A percentile compares a stretch with the other conserved stretches of the same genome.
Conservation (phyloP, 2,329 filamentous ascomycete genomes). For the Clarireedia hainanense region DNA sequence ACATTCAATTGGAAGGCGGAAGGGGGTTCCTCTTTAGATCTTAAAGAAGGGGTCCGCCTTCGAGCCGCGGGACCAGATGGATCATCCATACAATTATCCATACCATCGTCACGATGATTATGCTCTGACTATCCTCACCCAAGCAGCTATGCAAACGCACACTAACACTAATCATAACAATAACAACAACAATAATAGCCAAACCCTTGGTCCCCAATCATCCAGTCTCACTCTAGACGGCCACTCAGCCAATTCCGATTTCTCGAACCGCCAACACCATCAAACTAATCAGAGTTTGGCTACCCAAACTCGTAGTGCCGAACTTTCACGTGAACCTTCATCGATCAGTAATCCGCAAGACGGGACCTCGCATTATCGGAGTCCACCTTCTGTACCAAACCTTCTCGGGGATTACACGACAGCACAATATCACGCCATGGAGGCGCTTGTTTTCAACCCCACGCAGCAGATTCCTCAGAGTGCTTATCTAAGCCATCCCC, state of each 20-base stretch:
- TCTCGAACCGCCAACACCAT: not conserved
- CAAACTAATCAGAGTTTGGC: not conserved
- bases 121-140: conserved; percentile 22
- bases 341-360: conserved; percentile 13
- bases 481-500: conserved; percentile 15
- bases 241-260: not conserved
- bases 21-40: not conserved
- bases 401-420: conserved; percentile 5
- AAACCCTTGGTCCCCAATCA: not conserved
- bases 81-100: conserved; percentile 9
- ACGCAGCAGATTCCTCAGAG: conserved; percentile 1
- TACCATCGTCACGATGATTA: conserved; percentile 18
- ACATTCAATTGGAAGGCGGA: not conserved
- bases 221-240: not conserved
- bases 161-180: not conserved
- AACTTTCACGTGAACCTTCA: not conserved
- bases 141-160: conserved; percentile 20
- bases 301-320: not conserved
- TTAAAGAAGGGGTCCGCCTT: not conserved
- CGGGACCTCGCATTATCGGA: not conserved
- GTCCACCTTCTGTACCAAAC: not conserved
- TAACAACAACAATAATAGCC: too few species aligned
- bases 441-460: conserved; percentile 18
- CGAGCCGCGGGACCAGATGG: conserved; percentile 14
- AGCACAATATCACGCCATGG: conserved; percentile 14